Base-by-base conservation (phyloP, 345 rosid genomes). In the Ceriops zippeliana region DNA sequence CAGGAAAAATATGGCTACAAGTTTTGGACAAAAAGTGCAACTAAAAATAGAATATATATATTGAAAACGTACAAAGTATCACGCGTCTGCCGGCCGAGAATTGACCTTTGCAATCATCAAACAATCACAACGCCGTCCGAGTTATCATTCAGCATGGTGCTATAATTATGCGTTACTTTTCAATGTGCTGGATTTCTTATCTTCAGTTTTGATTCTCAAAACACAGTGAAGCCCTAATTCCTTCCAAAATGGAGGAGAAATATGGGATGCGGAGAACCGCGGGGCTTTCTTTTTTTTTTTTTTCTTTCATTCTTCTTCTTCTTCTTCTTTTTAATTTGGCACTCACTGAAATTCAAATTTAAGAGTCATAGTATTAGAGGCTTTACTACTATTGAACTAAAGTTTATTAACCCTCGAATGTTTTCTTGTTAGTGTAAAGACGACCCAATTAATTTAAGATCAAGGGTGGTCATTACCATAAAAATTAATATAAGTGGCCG, bases 191-290 rank as follows among this genome's bases (percentile, higher is more conserved):
- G 27, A 2, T 54, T 38, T 38, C 16, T 38, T 38, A 38, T 38
- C 47, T 38, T 38, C 47, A 11, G 2, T 11, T 54, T 54, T 7
- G 26, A 54, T 54, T n/a, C 27, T 9, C 28, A 7, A 54, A 54
- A 21, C 19, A 24, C 5, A 7, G 27, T 4, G 27, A 21, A 8
- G 21, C 22, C 26, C 0, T 7, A 7, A 22, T 54, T 13, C 58
- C 58, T 54, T 11, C 58, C 15, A n/a, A 9, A 7, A 9, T 2
- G 2, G 22, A 22, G 27, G 0, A 22, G 27, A 3, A 7, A 22
- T 10, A 38, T 8, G 47, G 46, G 58, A 16, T 42, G 66, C 22
- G 53, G 53, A 63, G 66, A 46, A 70, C 51, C 38, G 51, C 6
- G 5, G 5, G 28, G 26, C 5, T 42, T 61, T 2, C n/a, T 7